These are phyloP conservation scores for Claviceps cyperi DNA, from an alignment of 2,329 filamentous ascomycete species.

Conservation along the genomic window DNA sequence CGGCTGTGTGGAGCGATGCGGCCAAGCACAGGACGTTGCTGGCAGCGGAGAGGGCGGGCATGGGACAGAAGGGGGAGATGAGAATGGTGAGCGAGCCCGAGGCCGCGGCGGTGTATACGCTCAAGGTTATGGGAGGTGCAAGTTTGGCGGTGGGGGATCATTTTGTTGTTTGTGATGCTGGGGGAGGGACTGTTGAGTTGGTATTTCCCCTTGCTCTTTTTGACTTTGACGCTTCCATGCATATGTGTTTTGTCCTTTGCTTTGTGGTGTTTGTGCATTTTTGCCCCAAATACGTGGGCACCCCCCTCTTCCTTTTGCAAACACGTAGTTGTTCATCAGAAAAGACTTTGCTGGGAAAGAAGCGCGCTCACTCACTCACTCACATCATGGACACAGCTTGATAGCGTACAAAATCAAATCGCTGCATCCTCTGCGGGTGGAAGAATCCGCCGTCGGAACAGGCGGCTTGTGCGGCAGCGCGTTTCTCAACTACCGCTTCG, in stretches of 20 bases:
- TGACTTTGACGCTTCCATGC: too few relatives aligned
- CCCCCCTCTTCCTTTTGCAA: too few relatives aligned
- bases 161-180: conserved; percentile 48
- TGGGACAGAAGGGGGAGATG: conserved; percentile 55
- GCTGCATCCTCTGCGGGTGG: conserved; percentile 54
- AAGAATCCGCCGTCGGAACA: conserved; percentile 67
- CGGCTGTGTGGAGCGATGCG: conserved; percentile 72
- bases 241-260: background rate
- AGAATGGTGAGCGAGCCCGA: conserved; percentile 73
- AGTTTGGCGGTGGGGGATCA: conserved; percentile 54
- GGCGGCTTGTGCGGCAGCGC: conserved; percentile 66
- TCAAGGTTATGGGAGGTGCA: conserved; percentile 67
- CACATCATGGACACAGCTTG: conserved; percentile 26
- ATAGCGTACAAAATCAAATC: conserved; percentile 74
- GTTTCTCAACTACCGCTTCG: conserved; percentile 68
- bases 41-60: conserved; percentile 64
- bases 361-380: background rate
- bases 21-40: conserved; percentile 73
- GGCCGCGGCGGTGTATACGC: conserved; percentile 64
- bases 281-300: too few relatives aligned
- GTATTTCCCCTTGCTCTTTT: conserved; percentile 12
- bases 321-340: too few relatives aligned
- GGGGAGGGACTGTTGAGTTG: conserved; percentile 53
- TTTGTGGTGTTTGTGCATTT: background rate
- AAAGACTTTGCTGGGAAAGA: too few relatives aligned